Evolutionary conservation across 2,329 filamentous ascomycete genomes (phyloP).

Genomic region (Anisogramma anomala): DNA sequence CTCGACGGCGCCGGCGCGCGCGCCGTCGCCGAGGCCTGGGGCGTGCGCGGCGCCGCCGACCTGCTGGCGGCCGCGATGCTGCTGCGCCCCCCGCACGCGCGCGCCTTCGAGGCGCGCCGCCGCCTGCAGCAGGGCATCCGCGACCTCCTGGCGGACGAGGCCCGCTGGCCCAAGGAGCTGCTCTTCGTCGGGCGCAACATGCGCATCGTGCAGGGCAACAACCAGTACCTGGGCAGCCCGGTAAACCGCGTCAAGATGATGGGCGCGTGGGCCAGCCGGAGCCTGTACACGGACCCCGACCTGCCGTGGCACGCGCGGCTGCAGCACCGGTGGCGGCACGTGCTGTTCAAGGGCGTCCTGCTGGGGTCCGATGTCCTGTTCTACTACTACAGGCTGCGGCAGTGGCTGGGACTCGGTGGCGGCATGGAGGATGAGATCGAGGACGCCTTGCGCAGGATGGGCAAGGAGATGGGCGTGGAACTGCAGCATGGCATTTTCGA

Average conservation of each 20-base stretch:
- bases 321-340: slow-evolving; percentile 60
- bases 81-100: slow-evolving; percentile 70
- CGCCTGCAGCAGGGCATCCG: slow-evolving; percentile 59
- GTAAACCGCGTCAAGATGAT: slow-evolving; percentile 93
- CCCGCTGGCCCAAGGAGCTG: slow-evolving; percentile 80
- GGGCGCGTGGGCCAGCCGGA: slow-evolving; percentile 75
- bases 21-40: slow-evolving; percentile 68
- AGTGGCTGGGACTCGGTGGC: slow-evolving; percentile 62
- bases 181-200: slow-evolving; percentile 88
- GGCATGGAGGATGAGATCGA: slow-evolving; percentile 96
- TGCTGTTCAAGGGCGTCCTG: slow-evolving; percentile 72
- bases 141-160: slow-evolving; percentile 69
- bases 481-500: slow-evolving; percentile 82
- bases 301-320: slow-evolving; percentile 51
- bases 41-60: slow-evolving; percentile 76
- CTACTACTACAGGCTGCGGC: slow-evolving; percentile 66
- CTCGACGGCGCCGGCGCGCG: slow-evolving; percentile 78
- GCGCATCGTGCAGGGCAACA: slow-evolving; percentile 86
- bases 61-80: slow-evolving; percentile 86
- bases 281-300: slow-evolving; percentile 63
- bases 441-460: slow-evolving; percentile 73
- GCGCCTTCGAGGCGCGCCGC: slow-evolving; percentile 82
- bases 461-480: slow-evolving; percentile 84
- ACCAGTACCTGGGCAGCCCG: slow-evolving; percentile 78
- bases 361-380: slow-evolving; percentile 70